Percentiles rank a stretch among this genome's conserved stretches.
phyloP scores from a whole-genome alignment of 2,329 filamentous ascomycete genomes.

The Rasamsonia emersonii region DNA sequence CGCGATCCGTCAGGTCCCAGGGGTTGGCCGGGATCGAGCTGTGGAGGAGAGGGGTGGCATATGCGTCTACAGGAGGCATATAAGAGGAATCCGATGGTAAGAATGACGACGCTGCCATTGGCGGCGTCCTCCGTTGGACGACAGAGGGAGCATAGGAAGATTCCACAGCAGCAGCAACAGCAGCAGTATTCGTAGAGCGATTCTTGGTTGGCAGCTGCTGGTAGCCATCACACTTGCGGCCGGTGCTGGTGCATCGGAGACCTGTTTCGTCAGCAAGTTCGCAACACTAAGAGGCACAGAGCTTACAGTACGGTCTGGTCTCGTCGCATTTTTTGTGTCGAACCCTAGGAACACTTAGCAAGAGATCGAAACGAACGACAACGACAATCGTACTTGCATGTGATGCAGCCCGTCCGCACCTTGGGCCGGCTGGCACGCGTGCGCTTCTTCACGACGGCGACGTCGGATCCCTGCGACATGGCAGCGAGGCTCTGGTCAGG shows the following conservation, averaged over 20 bases:
- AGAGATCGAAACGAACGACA: background rate
- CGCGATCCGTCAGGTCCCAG: conserved; percentile 1
- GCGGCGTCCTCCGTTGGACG: no score
- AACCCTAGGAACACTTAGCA: conserved; percentile 4
- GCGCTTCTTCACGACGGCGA: conserved; percentile 3
- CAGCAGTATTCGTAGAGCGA: background rate
- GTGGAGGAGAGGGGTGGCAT: conserved; percentile 1
- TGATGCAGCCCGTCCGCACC: conserved; percentile 11
- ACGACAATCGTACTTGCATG: conserved; percentile 9
- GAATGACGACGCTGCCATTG: no score
- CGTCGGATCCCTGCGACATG: no score
- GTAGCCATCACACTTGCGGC: conserved; percentile 17
- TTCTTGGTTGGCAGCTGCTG: conserved; percentile 1
- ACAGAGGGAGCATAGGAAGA: no score
- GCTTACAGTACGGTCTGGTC: conserved; percentile 2
- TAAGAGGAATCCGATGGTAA: no score
- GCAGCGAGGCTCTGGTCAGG: no score
- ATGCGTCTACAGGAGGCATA: no score
- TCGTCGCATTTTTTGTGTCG: conserved; percentile 16
- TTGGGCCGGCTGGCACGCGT: conserved; percentile 8
- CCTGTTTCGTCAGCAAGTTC: conserved; percentile 17
- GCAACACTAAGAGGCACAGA: no score
- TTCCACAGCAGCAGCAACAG: background rate
- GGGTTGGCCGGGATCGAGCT: conserved; percentile 1
- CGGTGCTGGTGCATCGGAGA: conserved; percentile 15